Evolutionary conservation across 2,329 filamentous ascomycete genomes (phyloP), one percentile per base, ranked within the genome.

Genomic region (Acarospora socialis): DNA sequence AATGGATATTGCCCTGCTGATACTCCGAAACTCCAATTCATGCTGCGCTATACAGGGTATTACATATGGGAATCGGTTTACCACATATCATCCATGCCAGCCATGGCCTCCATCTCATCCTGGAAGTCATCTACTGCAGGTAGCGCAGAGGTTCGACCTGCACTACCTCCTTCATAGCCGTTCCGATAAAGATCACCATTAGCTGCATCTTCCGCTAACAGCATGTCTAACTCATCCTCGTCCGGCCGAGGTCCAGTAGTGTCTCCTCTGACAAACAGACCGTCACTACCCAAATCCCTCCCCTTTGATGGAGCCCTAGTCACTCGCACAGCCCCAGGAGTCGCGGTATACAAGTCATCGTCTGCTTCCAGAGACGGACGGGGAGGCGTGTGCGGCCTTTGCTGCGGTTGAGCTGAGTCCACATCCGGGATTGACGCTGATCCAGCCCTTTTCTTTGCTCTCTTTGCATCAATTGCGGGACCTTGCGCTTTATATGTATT

Each of bases 91-190:
- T 68, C 66, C 65, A 73, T 69, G 40, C 71, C 71, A 21, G 66
- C 70, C 71, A 83, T 75, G 1, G 68, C 74, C 37, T 73, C 76
- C 52, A 78, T 71, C 9, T 78, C 74, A 33, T 75, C 73, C 1
- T 63, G 67, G 48, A 69, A 73, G 15, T 60, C 52, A 21, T 63
- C 50, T 4, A 51, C 43, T 16, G 10, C 30, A 4, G 27, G 29
- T 4, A 28, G 21, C 13, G 24, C 19, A 7, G 19, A 4, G 12
- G 24, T 16, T 8, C 12, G 10, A 8, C 16, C 18, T 37, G 35
- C 19, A 43, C 32, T 8, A 28, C 36, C 23, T 43, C 38, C 28
- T 52, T n/a, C n/a, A n/a, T n/a, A n/a, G n/a, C n/a, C n/a, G n/a
- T n/a, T n/a, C n/a, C n/a, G n/a, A n/a, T n/a, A n/a, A n/a, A n/a